These are phyloP conservation scores for Backusella morwellensis DNA, from an alignment of 192 early-diverging fungal species.

Conservation along the genomic window DNA sequence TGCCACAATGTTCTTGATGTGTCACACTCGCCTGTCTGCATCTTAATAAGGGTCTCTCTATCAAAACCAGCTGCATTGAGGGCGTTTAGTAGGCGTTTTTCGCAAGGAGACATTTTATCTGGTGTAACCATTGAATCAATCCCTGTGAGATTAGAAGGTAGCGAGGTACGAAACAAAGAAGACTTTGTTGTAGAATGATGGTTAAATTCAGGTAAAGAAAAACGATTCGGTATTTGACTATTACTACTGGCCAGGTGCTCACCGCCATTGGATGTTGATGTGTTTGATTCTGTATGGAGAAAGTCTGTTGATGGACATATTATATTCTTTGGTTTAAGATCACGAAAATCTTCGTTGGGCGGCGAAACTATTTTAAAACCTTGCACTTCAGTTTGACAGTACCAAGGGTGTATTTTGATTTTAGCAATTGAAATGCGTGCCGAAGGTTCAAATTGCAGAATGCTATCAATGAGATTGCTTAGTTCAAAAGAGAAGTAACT, in stretches of 20 bases:
- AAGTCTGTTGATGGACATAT: neutral
- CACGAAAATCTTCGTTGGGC: neutral
- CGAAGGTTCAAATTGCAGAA: conserved; percentile 65
- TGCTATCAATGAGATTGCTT: conserved; percentile 58
- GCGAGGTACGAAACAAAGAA: conserved; percentile 23
- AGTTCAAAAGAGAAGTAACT: conserved; percentile 56
- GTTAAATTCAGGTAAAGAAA: conserved; percentile 14
- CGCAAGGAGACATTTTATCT: conserved; percentile 4
- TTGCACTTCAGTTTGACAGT: neutral
- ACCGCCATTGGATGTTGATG: neutral
- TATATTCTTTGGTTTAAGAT: neutral
- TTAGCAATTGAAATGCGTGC: conserved; percentile 60
- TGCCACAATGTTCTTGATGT: conserved; percentile 66
- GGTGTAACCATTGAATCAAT: neutral
- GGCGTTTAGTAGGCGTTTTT: conserved; percentile 4
- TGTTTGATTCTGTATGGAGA: conserved; percentile 4
- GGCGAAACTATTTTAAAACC: conserved; percentile 17
- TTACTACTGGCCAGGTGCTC: neutral
- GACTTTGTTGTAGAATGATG: conserved; percentile 10
- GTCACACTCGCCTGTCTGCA: conserved; percentile 56
- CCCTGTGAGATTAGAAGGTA: conserved; percentile 25
- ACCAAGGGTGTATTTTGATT: conserved; percentile 67
- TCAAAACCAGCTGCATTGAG: conserved; percentile 53
- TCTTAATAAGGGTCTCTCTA: conserved; percentile 48
- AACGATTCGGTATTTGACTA: neutral